Conservation (phyloP, 176 grass and related monocot species). For the Carex scoparia region DNA sequence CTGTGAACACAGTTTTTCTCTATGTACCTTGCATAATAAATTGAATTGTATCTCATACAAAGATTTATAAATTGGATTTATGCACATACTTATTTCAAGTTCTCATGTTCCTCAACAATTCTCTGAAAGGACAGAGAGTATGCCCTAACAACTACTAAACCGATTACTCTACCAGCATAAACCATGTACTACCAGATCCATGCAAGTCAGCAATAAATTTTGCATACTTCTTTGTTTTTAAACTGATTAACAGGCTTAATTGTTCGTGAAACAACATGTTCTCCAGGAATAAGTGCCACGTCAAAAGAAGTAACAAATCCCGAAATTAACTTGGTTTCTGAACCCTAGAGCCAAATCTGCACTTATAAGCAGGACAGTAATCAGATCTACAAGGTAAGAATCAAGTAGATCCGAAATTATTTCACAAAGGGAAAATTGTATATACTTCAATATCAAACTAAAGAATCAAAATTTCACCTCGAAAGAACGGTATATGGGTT, state of each 20-base stretch:
- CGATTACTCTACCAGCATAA: not conserved
- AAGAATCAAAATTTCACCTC: not conserved
- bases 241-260: not conserved
- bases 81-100: not conserved
- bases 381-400: conserved; percentile 25
- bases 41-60: not conserved
- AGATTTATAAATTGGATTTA: not conserved
- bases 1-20: no score
- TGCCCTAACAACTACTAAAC: not conserved
- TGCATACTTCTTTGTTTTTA: not conserved
- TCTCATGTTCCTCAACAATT: not conserved
- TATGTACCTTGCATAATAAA: no score
- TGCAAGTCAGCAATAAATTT: not conserved
- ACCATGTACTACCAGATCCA: not conserved
- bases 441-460: not conserved
- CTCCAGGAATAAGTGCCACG: not conserved
- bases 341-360: not conserved
- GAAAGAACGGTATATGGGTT: not conserved
- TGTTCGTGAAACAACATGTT: not conserved
- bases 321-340: not conserved
- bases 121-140: no score
- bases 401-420: not conserved
- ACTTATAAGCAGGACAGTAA: not conserved
- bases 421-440: not conserved
- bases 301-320: not conserved